Evolutionary conservation across 2,329 filamentous ascomycete species (phyloP), one percentile per base, ranked within the genome.

Genomic region (Aschersonia sp.): DNA sequence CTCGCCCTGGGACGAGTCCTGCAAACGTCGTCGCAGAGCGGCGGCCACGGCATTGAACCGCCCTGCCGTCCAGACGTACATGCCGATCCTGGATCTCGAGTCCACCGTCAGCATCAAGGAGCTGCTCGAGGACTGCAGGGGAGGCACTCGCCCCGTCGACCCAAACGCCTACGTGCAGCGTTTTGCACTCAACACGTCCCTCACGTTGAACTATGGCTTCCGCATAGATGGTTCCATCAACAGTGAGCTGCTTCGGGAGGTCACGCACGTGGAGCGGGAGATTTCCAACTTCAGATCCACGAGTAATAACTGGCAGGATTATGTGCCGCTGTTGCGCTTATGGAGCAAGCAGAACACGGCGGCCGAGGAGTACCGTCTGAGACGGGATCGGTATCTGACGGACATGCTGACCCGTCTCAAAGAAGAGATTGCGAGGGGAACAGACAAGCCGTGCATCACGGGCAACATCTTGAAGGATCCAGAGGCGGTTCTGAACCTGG

Each of bases 301-400:
- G 0, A 86, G 81, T 55, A 87, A 88, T 58, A 90, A 90, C 60
- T 86, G 83, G 78, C 83, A 87, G 57, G 86, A 92, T 57, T 90
- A 90, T 54, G 77, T 92, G n/a, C 84, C 86, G 0, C 56, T 89
- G 5, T 60, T 92, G 50, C 73, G 86, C 31, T 61, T 87, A 2
- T 73, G 77, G 53, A 74, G 79, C 2, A 76, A 70, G 32, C 73
- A 73, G 52, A 87, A 78, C 55, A 69, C 69, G 3, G 73, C 78
- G 45, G 83, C 84, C 0, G 65, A 73, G 6, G 76, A 80, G 50
- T 86, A 81, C 62, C 75, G 84, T 39, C 66, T 68, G n/a, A 72
- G 85, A 22, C 71, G 85, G 46, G 84, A 87, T 52, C 75, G 72
- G 46, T 87, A 67, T 69, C 77, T 68, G 41, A 78, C 80, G 0